phyloP scores from a whole-genome alignment of 495 filamentous ascomycete species.

The Annulohypoxylon nitens region DNA sequence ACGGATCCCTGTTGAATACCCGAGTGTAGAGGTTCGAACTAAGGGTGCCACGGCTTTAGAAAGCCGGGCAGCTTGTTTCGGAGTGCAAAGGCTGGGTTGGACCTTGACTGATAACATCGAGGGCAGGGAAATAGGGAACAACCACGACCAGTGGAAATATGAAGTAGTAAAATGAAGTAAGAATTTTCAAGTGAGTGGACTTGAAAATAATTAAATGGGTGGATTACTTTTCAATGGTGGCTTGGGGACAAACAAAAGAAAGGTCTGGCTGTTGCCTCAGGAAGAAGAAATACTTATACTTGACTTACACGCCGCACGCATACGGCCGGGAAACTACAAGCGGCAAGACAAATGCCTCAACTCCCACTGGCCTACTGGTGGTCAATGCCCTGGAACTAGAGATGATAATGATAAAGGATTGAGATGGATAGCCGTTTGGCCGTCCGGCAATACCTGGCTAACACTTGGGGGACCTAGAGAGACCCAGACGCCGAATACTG shows the following conservation, averaged over 20 bases:
- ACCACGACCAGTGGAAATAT: conserved; percentile 18
- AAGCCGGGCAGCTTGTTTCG: conserved; percentile 53
- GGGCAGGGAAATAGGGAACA: conserved; percentile 13
- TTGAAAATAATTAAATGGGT: conserved; percentile 13
- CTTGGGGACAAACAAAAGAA: conserved; percentile 15
- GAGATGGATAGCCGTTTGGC: conserved; percentile 5
- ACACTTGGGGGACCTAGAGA: conserved; percentile 5
- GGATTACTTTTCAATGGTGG: conserved; percentile 22
- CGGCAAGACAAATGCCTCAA: conserved; percentile 38
- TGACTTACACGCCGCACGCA: conserved; percentile 22
- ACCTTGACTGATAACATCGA: conserved; percentile 50
- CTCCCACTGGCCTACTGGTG: conserved; percentile 1
- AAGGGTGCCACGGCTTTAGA: conserved; percentile 47
- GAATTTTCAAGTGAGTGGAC: conserved; percentile 10
- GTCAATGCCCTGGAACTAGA: conserved; percentile 2
- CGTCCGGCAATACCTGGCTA: conserved; percentile 19
- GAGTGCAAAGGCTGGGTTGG: conserved; percentile 52
- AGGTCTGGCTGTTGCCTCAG: conserved; percentile 21
- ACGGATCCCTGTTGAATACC: conserved; percentile 48
- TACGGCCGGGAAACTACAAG: conserved; percentile 4
- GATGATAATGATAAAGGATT: conserved; percentile 7
- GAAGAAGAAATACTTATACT: conserved; percentile 45
- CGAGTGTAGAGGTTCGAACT: conserved; percentile 38
- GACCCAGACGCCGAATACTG: conserved; percentile 35
- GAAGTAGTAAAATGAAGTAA: conserved; percentile 24